Conservation (phyloP, 2,329 filamentous ascomycete species). For the Aspergillus ruber region DNA sequence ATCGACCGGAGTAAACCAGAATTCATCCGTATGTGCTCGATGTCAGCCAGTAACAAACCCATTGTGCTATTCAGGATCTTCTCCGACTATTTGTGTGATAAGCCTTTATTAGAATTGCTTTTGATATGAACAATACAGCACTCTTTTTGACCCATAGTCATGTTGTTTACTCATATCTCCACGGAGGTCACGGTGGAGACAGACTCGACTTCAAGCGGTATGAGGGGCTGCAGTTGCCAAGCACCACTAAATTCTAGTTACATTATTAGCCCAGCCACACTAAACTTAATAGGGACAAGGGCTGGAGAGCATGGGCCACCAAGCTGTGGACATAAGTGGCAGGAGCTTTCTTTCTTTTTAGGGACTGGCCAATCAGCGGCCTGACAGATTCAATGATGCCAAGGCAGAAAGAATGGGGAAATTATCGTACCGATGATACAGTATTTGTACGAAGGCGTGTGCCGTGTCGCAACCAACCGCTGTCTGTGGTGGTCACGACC, state of each 20-base stretch:
- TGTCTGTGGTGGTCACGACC: not conserved
- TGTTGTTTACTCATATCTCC: not conserved
- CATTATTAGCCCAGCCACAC: not conserved
- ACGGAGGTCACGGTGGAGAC: not conserved
- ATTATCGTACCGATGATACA: not conserved
- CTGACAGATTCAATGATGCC: no score
- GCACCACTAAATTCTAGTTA: not conserved
- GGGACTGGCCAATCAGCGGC: no score
- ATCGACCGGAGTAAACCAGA: not conserved
- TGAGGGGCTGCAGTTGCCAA: not conserved
- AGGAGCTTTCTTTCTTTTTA: no score
- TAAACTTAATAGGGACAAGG: not conserved
- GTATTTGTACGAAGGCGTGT: not conserved
- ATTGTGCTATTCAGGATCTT: no score
- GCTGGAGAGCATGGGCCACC: no score
- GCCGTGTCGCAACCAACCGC: not conserved
- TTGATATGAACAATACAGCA: not conserved
- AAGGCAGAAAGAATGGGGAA: not conserved
- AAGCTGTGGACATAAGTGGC: no score
- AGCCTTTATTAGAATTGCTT: not conserved
- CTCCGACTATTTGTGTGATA: no score
- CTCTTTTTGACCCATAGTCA: not conserved
- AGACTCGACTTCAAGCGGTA: not conserved
- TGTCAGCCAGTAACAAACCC: no score
- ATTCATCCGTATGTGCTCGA: no score